Evolutionary conservation across 768 basidiomycete genomes (phyloP).

Genomic region (Leccinum arenicola): DNA sequence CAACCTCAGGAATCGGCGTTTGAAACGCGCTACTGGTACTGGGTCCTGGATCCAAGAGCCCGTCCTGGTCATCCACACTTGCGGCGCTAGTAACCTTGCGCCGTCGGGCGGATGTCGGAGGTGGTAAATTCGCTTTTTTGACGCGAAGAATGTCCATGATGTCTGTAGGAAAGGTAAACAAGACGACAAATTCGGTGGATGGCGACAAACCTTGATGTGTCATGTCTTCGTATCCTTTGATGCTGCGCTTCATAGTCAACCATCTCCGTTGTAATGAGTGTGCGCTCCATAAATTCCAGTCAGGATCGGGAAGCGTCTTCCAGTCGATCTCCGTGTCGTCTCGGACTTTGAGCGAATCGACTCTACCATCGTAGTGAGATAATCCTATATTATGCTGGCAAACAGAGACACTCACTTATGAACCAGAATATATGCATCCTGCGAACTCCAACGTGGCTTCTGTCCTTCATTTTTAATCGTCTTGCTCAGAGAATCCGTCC

Average conservation of each 20-base stretch:
- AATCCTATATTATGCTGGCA: background rate
- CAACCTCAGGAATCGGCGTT: conserved; percentile 18
- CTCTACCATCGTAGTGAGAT: conserved; percentile 37
- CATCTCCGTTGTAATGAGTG: conserved; percentile 78
- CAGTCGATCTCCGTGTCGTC: conserved; percentile 86
- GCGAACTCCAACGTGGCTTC: conserved; percentile 69
- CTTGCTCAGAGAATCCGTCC: conserved; percentile 76
- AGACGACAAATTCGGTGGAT: conserved; percentile 1
- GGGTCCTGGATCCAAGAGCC: conserved; percentile 21
- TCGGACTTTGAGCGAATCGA: conserved; percentile 69
- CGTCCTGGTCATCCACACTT: conserved; percentile 42
- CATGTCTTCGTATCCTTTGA: conserved; percentile 81
- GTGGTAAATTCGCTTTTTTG: conserved; percentile 65
- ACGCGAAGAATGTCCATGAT: conserved; percentile 78
- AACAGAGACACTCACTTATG: conserved; percentile 54
- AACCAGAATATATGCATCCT: conserved; percentile 77
- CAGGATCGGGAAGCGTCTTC: conserved; percentile 68
- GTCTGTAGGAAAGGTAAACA: conserved; percentile 41
- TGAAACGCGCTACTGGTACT: conserved; percentile 25
- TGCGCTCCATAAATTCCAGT: conserved; percentile 85
- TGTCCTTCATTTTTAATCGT: conserved; percentile 69
- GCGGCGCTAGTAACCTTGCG: conserved; percentile 54
- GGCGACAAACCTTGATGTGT: conserved; percentile 62
- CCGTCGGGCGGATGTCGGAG: conserved; percentile 36
- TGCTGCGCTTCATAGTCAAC: conserved; percentile 73